Percentiles rank a stretch among this genome's conserved stretches.
phyloP scores from a whole-genome alignment of 225 moss, liverwort and hornwort species.

The Climacium dendroides region DNA sequence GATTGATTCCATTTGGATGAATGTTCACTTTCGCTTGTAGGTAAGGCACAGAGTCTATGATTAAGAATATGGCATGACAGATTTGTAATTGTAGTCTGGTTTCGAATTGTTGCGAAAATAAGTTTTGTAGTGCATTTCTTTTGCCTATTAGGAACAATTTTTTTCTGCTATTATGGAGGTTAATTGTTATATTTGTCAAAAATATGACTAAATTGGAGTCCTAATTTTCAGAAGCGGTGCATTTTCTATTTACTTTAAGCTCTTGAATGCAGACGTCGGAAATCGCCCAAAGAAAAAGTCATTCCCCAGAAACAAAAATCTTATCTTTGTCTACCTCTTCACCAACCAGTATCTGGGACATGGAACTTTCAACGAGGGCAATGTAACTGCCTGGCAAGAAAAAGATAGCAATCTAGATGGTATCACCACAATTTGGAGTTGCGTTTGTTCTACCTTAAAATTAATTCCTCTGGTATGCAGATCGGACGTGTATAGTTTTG shows the following conservation, averaged over 20 bases:
- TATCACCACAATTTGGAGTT: not conserved
- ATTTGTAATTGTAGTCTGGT: not conserved
- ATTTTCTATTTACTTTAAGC: not conserved
- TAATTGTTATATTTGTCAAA: not conserved
- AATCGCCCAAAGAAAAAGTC: not conserved
- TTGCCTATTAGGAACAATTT: not conserved
- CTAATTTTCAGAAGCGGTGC: not conserved
- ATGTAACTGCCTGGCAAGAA: not conserved
- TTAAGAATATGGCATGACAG: not conserved
- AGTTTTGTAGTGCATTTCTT: not conserved
- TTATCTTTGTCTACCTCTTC: not conserved
- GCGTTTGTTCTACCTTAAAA: not conserved
- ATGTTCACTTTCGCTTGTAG: not conserved
- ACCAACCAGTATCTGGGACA: not conserved
- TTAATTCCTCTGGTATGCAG: constrained; percentile 11
- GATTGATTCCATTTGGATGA: not conserved
- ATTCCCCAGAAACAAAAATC: not conserved
- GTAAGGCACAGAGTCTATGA: not conserved
- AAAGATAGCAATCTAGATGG: not conserved
- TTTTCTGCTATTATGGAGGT: not conserved
- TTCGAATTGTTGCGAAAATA: not conserved
- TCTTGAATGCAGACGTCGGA: not conserved
- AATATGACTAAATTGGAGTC: not conserved
- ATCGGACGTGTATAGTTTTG: constrained; percentile 96
- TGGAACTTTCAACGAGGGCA: not conserved